Evolutionary conservation across 108 stramenopile genomes (phyloP).

Genomic region (Parmales sp.): DNA sequence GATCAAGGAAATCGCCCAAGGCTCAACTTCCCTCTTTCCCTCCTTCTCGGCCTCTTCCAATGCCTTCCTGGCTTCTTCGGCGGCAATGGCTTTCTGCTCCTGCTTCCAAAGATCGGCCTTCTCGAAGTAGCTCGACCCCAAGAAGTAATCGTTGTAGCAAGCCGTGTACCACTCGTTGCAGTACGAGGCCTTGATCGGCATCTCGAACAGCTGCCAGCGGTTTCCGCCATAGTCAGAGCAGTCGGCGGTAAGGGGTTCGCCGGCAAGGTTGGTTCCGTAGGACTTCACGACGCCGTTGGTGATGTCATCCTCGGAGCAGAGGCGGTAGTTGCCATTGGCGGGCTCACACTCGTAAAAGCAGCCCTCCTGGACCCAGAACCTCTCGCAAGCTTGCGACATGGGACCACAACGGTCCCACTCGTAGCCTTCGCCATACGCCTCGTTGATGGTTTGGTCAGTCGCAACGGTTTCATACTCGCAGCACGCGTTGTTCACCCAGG

Average conservation of each 20-base stretch:
- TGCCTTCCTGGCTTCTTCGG: too few relatives aligned
- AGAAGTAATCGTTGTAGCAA: conserved; percentile 21
- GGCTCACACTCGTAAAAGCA: conserved; percentile 18
- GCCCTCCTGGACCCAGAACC: conserved; percentile 18
- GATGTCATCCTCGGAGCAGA: conserved; percentile 4
- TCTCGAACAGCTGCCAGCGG: conserved; percentile 22
- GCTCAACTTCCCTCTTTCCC: too few relatives aligned
- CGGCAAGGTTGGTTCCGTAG: not conserved
- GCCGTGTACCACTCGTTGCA: conserved; percentile 29
- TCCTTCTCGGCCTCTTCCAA: too few relatives aligned
- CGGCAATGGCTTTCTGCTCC: not conserved
- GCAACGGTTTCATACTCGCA: not conserved
- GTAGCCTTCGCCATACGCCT: conserved; percentile 15
- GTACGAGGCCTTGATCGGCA: conserved; percentile 26
- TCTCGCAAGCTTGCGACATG: conserved; percentile 12
- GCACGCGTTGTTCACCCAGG: too few relatives aligned
- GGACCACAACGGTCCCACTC: conserved; percentile 14
- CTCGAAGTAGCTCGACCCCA: conserved; percentile 7
- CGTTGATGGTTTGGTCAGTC: not conserved
- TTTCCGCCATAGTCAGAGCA: too few relatives aligned
- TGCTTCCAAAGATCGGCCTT: not conserved
- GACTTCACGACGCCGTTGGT: not conserved
- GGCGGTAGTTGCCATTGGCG: conserved; percentile 3
- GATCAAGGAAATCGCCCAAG: too few relatives aligned
- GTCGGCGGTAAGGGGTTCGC: too few relatives aligned